Base-by-base conservation (phyloP, 768 basidiomycete species). In the Tricholoma matsutake region DNA sequence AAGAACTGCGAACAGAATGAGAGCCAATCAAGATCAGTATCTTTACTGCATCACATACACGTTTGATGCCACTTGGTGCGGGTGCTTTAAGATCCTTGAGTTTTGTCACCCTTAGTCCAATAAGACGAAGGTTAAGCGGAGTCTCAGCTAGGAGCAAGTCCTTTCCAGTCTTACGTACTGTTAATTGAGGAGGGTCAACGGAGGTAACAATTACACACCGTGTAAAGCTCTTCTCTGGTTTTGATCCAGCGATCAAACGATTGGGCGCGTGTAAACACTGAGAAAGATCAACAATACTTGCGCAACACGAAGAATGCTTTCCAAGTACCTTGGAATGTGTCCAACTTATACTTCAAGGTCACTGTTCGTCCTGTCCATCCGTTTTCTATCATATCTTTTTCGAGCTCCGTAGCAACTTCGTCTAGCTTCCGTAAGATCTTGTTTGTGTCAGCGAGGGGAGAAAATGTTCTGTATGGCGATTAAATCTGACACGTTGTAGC, bases 281-380 rank as follows among this genome's bases (percentile, higher is more conserved):
- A 53, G 29, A 29, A 45, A 53, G 57, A 31, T 31, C 29, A 18
- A 59, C 14, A 31, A 18, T 16, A 9, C n/a, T 28, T 43, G 32
- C 31, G 20, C 53, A 16, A 35, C 11, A 60, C 25, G 52, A 11
- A 51, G 16, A 54, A 59, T 34, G 22, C 58, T 22, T 51, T 25
- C 16, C 41, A 60, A 67, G 1, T 60, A 86, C 92, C 87, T 79
- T 96, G 86, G 72, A 87, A 98, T 1, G 88, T 94, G 69, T 96
- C 89, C 34, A 93, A 81, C 76, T 99, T 99, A 72, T 88, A 95
- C 72, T 96, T 97, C 54, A 98, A 80, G 0, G 93, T 96, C 32
- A 98, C 81, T 0, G 94, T 97, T 64, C 88, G 85, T 7, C 94
- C 96, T 6, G 86, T 82, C 87, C 94, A 99, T 31, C 91, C 88